Conservation (phyloP, 1,139 yeast genomes). For the Geotrichum siamense region DNA sequence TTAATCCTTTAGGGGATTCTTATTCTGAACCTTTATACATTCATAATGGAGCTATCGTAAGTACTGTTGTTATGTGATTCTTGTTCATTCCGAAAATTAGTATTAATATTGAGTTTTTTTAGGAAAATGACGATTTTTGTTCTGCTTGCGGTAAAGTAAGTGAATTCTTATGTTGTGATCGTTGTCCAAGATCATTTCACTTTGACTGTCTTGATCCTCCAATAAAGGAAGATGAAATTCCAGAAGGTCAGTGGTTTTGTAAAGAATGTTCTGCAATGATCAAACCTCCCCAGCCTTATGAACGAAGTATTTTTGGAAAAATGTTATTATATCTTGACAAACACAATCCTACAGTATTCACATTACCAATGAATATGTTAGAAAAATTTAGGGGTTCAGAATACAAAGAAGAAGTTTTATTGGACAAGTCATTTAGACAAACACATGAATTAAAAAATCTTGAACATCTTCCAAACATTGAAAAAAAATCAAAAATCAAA, state of each 20-base stretch:
- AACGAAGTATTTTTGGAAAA: conserved; percentile 49
- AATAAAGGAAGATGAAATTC: conserved; percentile 59
- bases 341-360: conserved; percentile 64
- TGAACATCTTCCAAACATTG: too few relatives aligned
- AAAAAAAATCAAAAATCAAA: too few relatives aligned
- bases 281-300: conserved; percentile 33
- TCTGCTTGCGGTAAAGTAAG: conserved; percentile 85
- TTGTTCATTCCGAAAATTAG: too few relatives aligned
- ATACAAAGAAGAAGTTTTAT: conserved; percentile 41
- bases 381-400: conserved; percentile 57
- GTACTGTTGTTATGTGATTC: neutral
- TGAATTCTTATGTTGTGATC: conserved; percentile 83
- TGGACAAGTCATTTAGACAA: too few relatives aligned
- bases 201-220: conserved; percentile 91
- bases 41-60: neutral
- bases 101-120: too few relatives aligned
- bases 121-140: conserved; percentile 75
- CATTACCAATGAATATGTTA: conserved; percentile 59
- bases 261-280: conserved; percentile 48
- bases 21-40: neutral
- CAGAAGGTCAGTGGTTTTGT: conserved; percentile 90
- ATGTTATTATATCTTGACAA: conserved; percentile 51
- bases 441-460: too few relatives aligned
- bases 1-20: too few relatives aligned
- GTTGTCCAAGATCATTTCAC: conserved; percentile 88